These are phyloP conservation scores for Gynostemma pentaphyllum DNA, from an alignment of 306 rosid genomes.

Conservation along the genomic window DNA sequence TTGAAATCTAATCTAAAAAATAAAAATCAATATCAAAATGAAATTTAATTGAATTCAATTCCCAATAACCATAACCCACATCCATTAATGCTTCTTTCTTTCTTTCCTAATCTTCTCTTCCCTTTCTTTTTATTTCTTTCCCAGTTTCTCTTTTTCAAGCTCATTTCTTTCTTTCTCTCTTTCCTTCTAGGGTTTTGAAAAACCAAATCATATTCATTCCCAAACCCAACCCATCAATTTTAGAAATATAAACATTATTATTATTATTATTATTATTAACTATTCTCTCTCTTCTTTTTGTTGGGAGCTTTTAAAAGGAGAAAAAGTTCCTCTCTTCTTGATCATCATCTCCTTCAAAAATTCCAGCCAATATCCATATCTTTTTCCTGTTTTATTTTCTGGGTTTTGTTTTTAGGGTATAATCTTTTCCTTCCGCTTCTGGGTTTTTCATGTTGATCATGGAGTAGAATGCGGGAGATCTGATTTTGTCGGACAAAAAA, in stretches of 20 bases:
- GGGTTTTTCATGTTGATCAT: constrained; percentile 14
- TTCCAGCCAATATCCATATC: background rate
- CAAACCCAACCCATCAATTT: background rate
- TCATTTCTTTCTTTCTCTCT: background rate
- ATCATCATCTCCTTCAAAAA: background rate
- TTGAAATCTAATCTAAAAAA: too few species aligned
- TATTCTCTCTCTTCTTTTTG: background rate
- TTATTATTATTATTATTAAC: background rate
- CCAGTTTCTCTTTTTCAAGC: background rate
- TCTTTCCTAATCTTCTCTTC: background rate
- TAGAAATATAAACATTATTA: background rate
- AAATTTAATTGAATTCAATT: constrained; percentile 24
- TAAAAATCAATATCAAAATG: too few species aligned
- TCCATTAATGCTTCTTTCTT: background rate
- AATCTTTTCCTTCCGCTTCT: constrained; percentile 3
- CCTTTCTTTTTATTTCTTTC: background rate
- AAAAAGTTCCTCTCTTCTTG: background rate
- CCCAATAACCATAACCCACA: constrained; percentile 21
- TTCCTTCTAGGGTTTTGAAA: constrained; percentile 40
- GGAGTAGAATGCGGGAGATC: constrained; percentile 31
- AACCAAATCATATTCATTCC: constrained; percentile 9
- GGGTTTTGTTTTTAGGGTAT: background rate
- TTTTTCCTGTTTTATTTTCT: background rate
- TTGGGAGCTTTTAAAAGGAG: background rate
- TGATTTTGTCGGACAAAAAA: constrained; percentile 15